Base-by-base conservation (phyloP, 139 green algal species). In the Volvox africanus region DNA sequence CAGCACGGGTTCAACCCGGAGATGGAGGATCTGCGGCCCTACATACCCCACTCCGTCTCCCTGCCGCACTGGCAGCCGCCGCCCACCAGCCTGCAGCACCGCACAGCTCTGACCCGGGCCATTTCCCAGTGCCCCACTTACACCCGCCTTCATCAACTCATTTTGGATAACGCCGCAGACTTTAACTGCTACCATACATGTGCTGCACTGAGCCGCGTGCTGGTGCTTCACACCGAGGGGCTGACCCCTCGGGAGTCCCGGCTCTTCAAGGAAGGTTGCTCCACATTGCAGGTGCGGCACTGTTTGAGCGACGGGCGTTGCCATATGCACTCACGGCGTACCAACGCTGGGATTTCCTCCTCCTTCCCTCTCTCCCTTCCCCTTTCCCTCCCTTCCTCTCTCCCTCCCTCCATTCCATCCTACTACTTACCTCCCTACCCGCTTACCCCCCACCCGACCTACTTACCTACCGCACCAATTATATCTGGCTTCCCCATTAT, bases 181-280 rank as follows among this genome's bases (percentile, higher is more conserved):
- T 89, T 82, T 37, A 89, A 89, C 69, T 20, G 30, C 35, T 61
- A 82, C 44, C 85, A 89, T 50, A 61, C 69, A 44, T 81, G 65
- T 36, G 85, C 85, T 11, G 44, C 85, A 44, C 85, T 89, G 3
- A 61, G 26, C 11, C 85, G 85, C 5, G 19, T 89, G 69, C 3
- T 89, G 69, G 44, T 28, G 69, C 85, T 89, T 9, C 85, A 89
- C n/a, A 12, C 9, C 33, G 37, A 14, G 28, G 85, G 85, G 16
- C 30, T 89, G 6, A 73, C 26, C 5, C 85, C 85, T 16, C 85
- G 85, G 11, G 85, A 89, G 85, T 50, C 85, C 21, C 69, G 85
- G n/a, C 85, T 89, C 18, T 89, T 89, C 68, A 82, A 82, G 69
- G 85, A 89, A 37, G 69, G 85, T 26, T 89, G 85, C 69, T 82